phyloP scores from a whole-genome alignment of 768 basidiomycete genomes.

The Zangia roseola region DNA sequence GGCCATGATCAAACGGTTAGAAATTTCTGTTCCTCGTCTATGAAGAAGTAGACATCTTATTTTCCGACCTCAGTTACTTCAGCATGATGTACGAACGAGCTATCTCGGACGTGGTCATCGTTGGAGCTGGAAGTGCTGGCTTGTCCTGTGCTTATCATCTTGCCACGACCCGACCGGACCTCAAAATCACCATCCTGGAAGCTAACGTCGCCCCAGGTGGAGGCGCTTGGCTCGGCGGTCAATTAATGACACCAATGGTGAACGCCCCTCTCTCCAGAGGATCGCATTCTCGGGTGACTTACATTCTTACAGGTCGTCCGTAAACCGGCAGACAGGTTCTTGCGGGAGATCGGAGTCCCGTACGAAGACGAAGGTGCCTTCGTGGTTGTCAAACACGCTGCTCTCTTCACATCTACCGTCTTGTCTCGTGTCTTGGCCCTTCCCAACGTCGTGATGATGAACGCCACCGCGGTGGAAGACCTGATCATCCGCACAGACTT shows the following conservation, averaged over 20 bases:
- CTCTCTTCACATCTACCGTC: constrained; percentile 76
- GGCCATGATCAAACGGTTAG: constrained; percentile 73
- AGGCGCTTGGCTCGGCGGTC: constrained; percentile 77
- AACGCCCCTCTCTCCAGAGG: not conserved
- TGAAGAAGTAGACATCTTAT: constrained; percentile 1
- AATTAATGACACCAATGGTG: constrained; percentile 80
- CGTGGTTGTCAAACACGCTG: constrained; percentile 81
- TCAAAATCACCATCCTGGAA: constrained; percentile 66
- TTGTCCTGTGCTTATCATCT: constrained; percentile 75
- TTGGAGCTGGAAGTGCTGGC: constrained; percentile 71
- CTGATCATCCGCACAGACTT: constrained; percentile 63
- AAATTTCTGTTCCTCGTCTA: not conserved
- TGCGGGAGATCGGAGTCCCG: constrained; percentile 64
- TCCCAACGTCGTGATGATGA: constrained; percentile 73
- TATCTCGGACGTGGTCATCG: constrained; percentile 75
- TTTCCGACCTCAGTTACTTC: constrained; percentile 54
- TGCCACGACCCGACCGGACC: constrained; percentile 63
- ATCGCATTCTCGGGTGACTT: not conserved
- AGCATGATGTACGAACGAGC: constrained; percentile 69
- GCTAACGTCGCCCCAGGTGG: constrained; percentile 79
- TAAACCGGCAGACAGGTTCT: constrained; percentile 74
- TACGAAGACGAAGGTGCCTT: constrained; percentile 78
- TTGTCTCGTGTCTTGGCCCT: constrained; percentile 67
- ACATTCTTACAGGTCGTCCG: constrained; percentile 55
- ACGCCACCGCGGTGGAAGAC: constrained; percentile 81